These are phyloP conservation scores for Ramalina intermedia DNA, from an alignment of 495 filamentous ascomycete species.

Conservation along the genomic window DNA sequence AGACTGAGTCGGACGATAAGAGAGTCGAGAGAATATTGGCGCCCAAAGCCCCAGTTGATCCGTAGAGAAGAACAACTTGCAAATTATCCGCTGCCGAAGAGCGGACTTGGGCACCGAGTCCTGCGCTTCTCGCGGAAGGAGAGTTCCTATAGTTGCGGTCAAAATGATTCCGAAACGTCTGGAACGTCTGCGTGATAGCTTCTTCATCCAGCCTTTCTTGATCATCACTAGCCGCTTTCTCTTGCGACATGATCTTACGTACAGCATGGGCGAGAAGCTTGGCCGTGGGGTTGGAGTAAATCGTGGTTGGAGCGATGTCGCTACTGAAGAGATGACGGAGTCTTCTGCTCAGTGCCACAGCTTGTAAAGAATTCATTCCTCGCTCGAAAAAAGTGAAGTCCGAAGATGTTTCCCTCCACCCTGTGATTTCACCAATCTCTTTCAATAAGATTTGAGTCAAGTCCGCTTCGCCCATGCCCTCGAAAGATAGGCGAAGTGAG, in stretches of 20 bases:
- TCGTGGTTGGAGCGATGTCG: not conserved
- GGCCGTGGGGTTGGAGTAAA: not conserved
- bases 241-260: not conserved
- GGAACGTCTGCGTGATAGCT: not conserved
- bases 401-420: too few relatives aligned
- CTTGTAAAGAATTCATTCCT: constrained; percentile 40
- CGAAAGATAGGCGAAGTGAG: too few relatives aligned
- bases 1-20: constrained; percentile 9
- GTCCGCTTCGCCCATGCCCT: too few relatives aligned
- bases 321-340: not conserved
- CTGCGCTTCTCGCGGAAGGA: not conserved
- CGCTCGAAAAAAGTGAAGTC: constrained; percentile 23
- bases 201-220: not conserved
- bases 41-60: constrained; percentile 24
- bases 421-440: too few relatives aligned
- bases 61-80: constrained; percentile 15
- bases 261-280: not conserved
- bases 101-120: not conserved
- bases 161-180: not conserved
- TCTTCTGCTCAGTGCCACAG: not conserved
- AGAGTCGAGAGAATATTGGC: constrained; percentile 18
- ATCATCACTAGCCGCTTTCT: not conserved
- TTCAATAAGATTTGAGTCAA: too few relatives aligned
- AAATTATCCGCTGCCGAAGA: constrained; percentile 1
- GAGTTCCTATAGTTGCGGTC: not conserved